Evolutionary conservation across 305 asterid species (phyloP), one percentile per base, ranked within the genome.

Genomic region (Fraxinus paxiana): DNA sequence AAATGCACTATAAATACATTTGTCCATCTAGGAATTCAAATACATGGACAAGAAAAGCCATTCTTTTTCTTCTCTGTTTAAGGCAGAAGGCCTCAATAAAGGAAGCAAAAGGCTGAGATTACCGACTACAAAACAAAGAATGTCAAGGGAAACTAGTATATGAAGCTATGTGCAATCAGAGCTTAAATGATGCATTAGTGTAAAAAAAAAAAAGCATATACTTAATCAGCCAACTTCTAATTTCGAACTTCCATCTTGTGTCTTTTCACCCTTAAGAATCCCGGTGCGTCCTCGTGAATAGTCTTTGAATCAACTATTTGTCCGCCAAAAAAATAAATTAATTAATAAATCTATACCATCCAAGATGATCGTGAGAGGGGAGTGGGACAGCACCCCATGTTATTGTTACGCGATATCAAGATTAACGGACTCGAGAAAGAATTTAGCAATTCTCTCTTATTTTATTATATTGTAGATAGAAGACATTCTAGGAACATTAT

Each of bases 61-160:
- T 38, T 28, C 3, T 78, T 63, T 77, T 82, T 79, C 34, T 77
- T 82, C 71, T 86, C 79, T 76, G 43, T 33, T 41, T 38, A 20
- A 48, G 70, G 28, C 73, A 72, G 43, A 76, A 13, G 67, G 5
- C 37, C 54, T 76, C 41, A 63, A 37, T 22, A 67, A 26, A 10
- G 65, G 18, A 18, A 18, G 20, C 73, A 71, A 30, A 65, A 51
- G 51, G n/a, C 18, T 12, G 74, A 69, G 20, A 69, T 69, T 69
- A 30, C 74, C 4, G 18, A 30, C 22, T 22, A 4, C 41, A 30
- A 69, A 69, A 69, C 74, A 30, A 69, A 28, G 41, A 28, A 63
- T 69, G 74, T 28, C 22, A 30, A 67, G 37, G 20, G 8, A 28
- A 67, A 67, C 73, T 67, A 67, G 20, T 67, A 54, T 67, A 67